A percentile compares a stretch with the other conserved stretches of the same genome.
Evolutionary conservation across 208 protist genomes (phyloP).

Genomic region (Leishmania major): DNA sequence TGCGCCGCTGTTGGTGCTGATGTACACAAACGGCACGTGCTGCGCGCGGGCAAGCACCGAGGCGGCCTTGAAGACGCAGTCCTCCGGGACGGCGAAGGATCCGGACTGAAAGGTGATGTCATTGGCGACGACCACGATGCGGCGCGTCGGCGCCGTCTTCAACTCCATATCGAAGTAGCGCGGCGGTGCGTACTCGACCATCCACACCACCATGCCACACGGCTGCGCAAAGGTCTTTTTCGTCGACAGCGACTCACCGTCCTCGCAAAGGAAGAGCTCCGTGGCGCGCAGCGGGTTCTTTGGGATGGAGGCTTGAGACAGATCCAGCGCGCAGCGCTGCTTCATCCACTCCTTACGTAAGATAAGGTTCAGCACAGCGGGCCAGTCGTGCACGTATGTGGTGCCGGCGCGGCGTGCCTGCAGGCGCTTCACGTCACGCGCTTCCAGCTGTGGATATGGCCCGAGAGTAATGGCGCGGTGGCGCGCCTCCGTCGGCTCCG

Average conservation of each 20-base stretch:
- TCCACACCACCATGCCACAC: slow-evolving; percentile 97
- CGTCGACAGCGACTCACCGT: slow-evolving; percentile 36
- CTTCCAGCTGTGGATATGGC: slow-evolving; percentile 77
- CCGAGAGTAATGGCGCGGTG: slow-evolving; percentile 27
- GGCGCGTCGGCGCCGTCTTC: slow-evolving; percentile 45
- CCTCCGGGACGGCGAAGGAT: slow-evolving; percentile 96
- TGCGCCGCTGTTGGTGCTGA: slow-evolving; percentile 97
- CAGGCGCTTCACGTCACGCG: slow-evolving; percentile 79
- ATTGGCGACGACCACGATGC: slow-evolving; percentile 97
- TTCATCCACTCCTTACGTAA: slow-evolving; percentile 83
- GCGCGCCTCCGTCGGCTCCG: slow-evolving; percentile 16
- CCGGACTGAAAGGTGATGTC: slow-evolving; percentile 98
- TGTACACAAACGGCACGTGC: slow-evolving; percentile 96
- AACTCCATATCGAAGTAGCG: slow-evolving; percentile 73
- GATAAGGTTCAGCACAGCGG: slow-evolving; percentile 86
- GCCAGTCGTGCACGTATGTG: slow-evolving; percentile 97
- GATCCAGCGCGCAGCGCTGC: slow-evolving; percentile 37
- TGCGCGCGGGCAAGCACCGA: slow-evolving; percentile 86
- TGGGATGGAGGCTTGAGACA: slow-evolving; percentile 41
- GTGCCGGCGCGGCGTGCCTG: slow-evolving; percentile 87
- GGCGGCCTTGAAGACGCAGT: slow-evolving; percentile 92
- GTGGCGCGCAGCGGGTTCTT: slow-evolving; percentile 34
- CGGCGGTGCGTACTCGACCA: slow-evolving; percentile 89
- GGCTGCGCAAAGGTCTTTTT: slow-evolving; percentile 13
- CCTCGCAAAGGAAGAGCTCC: slow-evolving; percentile 53